Conservation (phyloP, 495 filamentous ascomycete species). For the Trypethelium eluteriae region DNA sequence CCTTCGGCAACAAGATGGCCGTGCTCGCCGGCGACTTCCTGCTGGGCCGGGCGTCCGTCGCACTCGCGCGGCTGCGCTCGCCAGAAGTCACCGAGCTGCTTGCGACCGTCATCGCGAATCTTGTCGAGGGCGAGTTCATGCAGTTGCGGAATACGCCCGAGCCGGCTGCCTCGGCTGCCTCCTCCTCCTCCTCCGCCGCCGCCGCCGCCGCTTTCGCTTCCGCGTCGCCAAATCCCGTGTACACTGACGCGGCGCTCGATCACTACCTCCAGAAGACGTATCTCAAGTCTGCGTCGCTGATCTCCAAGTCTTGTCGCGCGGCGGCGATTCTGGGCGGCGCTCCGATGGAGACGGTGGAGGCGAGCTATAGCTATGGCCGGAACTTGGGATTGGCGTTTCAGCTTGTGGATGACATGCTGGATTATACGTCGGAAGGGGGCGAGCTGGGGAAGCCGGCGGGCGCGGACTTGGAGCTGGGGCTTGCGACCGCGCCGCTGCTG, state of each 20-base stretch:
- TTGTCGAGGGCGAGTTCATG: conserved; percentile 99
- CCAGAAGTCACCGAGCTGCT: conserved; percentile 91
- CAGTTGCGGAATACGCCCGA: conserved; percentile 87
- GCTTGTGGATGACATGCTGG: conserved; percentile 96
- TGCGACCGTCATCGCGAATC: conserved; percentile 91
- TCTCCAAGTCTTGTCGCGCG: conserved; percentile 89
- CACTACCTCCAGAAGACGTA: conserved; percentile 99
- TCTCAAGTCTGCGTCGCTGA: conserved; percentile 88
- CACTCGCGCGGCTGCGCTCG: conserved; percentile 79
- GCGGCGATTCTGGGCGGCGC: conserved; percentile 76
- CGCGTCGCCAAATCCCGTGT: conserved; percentile 50
- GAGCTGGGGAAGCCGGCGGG: conserved; percentile 93
- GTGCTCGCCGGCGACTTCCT: conserved; percentile 94
- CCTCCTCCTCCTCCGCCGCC: too few relatives aligned
- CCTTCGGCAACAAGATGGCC: conserved; percentile 98
- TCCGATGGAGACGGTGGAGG: conserved; percentile 71
- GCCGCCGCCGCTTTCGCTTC: too few relatives aligned
- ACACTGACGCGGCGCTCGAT: conserved; percentile 74
- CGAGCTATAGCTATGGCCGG: conserved; percentile 83
- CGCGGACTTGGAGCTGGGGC: conserved; percentile 84
- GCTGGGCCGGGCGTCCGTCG: conserved; percentile 85
- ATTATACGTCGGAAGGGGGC: conserved; percentile 77
- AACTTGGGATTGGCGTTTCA: conserved; percentile 94
- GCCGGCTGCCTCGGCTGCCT: background rate
- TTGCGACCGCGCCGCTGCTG: conserved; percentile 89